Evolutionary conservation across 495 filamentous ascomycete species (phyloP).

Genomic region (Neurospora pannonica): DNA sequence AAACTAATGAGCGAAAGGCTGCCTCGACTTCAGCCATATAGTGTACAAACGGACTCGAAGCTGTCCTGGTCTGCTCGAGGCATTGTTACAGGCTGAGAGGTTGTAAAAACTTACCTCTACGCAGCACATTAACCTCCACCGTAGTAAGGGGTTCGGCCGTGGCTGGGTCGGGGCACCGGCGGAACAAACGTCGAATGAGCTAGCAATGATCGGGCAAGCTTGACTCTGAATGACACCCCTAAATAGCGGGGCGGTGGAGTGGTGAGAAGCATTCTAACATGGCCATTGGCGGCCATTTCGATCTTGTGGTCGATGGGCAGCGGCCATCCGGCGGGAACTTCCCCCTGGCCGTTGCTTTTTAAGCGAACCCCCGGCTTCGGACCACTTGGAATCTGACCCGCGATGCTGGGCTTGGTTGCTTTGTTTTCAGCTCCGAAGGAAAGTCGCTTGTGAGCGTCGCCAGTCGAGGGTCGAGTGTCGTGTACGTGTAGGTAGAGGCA

Average conservation of each 20-base stretch:
- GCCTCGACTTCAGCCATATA: too few relatives aligned
- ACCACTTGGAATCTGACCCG: background rate
- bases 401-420: background rate
- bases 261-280: background rate
- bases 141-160: background rate
- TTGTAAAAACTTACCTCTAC: background rate
- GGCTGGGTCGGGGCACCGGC: background rate
- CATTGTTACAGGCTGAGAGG: background rate
- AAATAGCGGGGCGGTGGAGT: background rate
- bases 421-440: background rate
- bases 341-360: background rate
- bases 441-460: background rate
- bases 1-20: too few relatives aligned
- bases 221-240: background rate
- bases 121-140: background rate
- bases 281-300: background rate
- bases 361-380: background rate
- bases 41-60: background rate
- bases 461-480: background rate
- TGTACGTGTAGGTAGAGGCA: background rate
- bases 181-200: background rate
- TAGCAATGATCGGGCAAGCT: background rate
- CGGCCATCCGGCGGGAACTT: background rate
- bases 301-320: background rate
- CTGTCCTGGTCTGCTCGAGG: background rate